Conservation (phyloP, 768 basidiomycete species). For the Russula emetica region DNA sequence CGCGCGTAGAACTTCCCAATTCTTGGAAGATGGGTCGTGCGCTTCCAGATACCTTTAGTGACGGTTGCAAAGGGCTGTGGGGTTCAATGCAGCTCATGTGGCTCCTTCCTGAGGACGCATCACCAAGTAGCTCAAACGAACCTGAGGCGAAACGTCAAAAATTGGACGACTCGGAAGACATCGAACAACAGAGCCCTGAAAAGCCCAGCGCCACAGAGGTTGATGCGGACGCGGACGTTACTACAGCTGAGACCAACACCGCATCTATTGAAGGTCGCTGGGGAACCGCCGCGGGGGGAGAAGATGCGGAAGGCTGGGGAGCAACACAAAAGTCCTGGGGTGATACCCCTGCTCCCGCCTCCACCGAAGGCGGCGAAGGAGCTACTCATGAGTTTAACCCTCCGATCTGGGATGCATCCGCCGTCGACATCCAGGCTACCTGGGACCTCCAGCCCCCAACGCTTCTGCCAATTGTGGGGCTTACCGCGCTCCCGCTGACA, state of each 20-base stretch:
- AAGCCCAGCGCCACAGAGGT: not conserved
- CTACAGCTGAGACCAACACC: not conserved
- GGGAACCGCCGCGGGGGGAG: conserved; percentile 1
- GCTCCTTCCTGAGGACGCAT: conserved; percentile 4
- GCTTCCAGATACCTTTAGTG: conserved; percentile 49
- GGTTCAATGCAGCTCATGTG: conserved; percentile 34
- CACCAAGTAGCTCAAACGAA: conserved; percentile 20
- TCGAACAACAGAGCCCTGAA: not conserved
- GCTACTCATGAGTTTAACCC: not conserved
- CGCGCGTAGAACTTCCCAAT: conserved; percentile 48
- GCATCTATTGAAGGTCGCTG: not conserved
- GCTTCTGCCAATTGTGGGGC: conserved; percentile 49
- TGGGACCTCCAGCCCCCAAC: conserved; percentile 21
- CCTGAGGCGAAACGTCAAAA: conserved; percentile 31
- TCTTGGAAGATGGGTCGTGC: conserved; percentile 44
- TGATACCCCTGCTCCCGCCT: not conserved
- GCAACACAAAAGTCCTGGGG: conserved; percentile 14
- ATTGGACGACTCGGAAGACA: conserved; percentile 15
- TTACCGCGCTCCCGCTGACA: conserved; percentile 53
- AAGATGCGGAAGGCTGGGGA: conserved; percentile 12
- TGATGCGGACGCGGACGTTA: not conserved
- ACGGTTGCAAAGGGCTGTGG: conserved; percentile 48
- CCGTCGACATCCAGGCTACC: conserved; percentile 7
- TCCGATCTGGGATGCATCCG: conserved; percentile 10
- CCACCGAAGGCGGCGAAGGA: not conserved